Conservation (phyloP, 768 basidiomycete species). For the Hygrophoropsis aurantiaca region DNA sequence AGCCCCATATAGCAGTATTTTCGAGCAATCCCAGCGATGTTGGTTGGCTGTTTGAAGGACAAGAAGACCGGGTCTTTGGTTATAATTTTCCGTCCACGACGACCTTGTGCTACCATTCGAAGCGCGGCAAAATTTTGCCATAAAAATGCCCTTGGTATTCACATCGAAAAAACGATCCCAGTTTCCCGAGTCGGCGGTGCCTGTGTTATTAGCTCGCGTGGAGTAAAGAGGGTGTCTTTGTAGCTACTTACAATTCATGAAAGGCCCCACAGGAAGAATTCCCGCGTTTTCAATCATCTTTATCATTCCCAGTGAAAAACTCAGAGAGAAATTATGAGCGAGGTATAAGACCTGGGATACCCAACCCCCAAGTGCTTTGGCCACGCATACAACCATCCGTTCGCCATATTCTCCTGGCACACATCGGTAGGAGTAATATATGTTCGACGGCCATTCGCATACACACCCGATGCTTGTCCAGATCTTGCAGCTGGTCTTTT, state of each 20-base stretch:
- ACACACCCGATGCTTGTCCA: constrained; percentile 7
- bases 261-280: neutral
- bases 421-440: constrained; percentile 18
- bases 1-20: too few relatives aligned
- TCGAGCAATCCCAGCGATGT: too few relatives aligned
- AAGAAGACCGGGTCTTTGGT: too few relatives aligned
- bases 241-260: too few relatives aligned
- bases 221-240: too few relatives aligned
- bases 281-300: constrained; percentile 21
- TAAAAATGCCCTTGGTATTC: constrained; percentile 35
- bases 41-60: too few relatives aligned
- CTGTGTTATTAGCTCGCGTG: neutral
- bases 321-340: neutral
- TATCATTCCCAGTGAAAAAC: too few relatives aligned
- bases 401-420: constrained; percentile 18
- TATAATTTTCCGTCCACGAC: constrained; percentile 39
- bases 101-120: constrained; percentile 40
- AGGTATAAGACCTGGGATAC: neutral
- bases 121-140: constrained; percentile 39
- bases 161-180: constrained; percentile 31
- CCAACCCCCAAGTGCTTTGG: constrained; percentile 12
- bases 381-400: constrained; percentile 18
- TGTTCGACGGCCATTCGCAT: constrained; percentile 13
- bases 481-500: constrained; percentile 3
- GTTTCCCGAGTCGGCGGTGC: constrained; percentile 33